Conservation (phyloP, 148 eudicot genomes). For the Vaccinium macrocarpon region DNA sequence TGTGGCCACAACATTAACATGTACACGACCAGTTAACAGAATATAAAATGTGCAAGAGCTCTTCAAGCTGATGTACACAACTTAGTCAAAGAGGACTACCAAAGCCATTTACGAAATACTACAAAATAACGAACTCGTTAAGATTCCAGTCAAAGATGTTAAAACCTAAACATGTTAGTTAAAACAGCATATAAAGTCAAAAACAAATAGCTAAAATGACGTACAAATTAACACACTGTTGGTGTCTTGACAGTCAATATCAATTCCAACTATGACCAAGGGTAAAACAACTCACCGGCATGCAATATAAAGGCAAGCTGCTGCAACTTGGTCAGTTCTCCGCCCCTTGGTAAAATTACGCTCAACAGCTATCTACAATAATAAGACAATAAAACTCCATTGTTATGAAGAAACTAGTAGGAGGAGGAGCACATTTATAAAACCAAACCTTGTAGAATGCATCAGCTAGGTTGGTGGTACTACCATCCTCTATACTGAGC, state of each 20-base stretch:
- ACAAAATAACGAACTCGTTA: background rate
- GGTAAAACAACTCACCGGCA: constrained; percentile 40
- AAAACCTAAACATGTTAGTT: background rate
- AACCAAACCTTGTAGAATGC: constrained; percentile 41
- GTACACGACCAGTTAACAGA: background rate
- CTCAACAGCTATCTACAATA: constrained; percentile 41
- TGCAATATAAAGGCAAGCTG: constrained; percentile 58
- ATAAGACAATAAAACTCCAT: background rate
- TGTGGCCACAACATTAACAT: background rate
- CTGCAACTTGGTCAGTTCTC: constrained; percentile 44
- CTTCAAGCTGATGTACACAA: background rate
- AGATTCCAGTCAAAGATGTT: background rate
- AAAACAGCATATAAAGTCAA: background rate
- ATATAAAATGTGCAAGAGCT: background rate
- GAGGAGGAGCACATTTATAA: background rate
- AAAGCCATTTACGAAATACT: background rate
- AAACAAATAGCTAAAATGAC: background rate
- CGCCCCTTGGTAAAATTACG: constrained; percentile 48
- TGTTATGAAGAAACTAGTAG: background rate
- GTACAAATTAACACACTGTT: background rate
- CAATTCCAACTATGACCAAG: background rate
- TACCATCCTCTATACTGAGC: constrained; percentile 35
- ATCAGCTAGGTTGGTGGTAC: constrained; percentile 30
- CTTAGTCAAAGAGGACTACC: background rate
- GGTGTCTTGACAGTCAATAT: background rate